Base-by-base conservation (phyloP, 2,329 filamentous ascomycete genomes). In the Thelonectria blattea region DNA sequence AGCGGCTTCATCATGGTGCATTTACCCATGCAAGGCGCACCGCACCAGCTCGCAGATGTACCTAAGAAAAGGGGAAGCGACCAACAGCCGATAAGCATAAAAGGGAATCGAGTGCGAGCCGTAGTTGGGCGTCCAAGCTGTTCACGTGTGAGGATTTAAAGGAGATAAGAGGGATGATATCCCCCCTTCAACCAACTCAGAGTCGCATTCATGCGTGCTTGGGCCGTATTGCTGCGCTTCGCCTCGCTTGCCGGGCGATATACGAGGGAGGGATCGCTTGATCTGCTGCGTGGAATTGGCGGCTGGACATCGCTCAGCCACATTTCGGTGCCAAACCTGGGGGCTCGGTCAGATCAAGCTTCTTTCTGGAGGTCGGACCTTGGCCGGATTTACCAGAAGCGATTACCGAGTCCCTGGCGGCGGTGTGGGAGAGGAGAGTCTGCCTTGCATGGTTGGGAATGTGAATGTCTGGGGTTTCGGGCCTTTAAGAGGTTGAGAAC, bases 1-100 rank as follows among this genome's bases (percentile, higher is more conserved):
- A 39, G 32, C n/a, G 8, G 12, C 20, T 14, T 11, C 4, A 22
- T 32, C 20, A 6, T 39, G n/a, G 41, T 30, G 20, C 5, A 22
- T 41, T 48, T 43, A 48, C 52, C 52, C 43, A 48, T 22, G 52
- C 52, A 27, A 55, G 52, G 52, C 52, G n/a, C 32, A 41, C 43
- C 52, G n/a, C 32, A 41, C 43, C 27, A 30, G 8, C 30, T 30
- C 14, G 41, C 22, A 32, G n/a, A 20, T 7, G 18, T 12, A 15
- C 34, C 27, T 9, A 7, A 9, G 27, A 30, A 30, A 30, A 30
- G 27, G 5, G 8, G 22, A 24, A 30, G 27, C 27, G 27, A 30
- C 27, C 27, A 30, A 30, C 27, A 30, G 27, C 27, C 27, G 27
- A 30, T 30, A 30, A 7, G 5, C 8, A 30, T 30, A 7, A 30